These are phyloP conservation scores for Rhododendron williamsianum DNA, from an alignment of 148 eudicot genomes.

Conservation along the genomic window DNA sequence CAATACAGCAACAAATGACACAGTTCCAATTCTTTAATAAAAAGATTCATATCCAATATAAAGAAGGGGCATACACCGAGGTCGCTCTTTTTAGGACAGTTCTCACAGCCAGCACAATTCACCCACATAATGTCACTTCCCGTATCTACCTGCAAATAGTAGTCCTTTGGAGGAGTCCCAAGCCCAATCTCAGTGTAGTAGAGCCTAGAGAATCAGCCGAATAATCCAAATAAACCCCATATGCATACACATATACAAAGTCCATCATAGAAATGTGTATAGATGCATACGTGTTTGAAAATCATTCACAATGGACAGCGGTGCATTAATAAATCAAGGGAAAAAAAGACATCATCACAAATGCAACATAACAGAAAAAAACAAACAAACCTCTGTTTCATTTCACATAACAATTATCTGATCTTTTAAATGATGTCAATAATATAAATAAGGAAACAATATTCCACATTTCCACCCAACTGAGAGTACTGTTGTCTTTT, in stretches of 20 bases:
- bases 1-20: slow-evolving; percentile 14
- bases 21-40: background rate
- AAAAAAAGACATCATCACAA: background rate
- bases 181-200: slow-evolving; percentile 61
- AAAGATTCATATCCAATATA: background rate
- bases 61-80: slow-evolving; percentile 53
- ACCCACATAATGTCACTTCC: slow-evolving; percentile 93
- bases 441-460: background rate
- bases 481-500: background rate
- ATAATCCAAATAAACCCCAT: background rate
- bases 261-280: background rate
- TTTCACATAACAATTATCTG: background rate
- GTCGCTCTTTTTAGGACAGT: slow-evolving; percentile 60
- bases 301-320: background rate
- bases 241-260: background rate
- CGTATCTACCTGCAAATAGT: slow-evolving; percentile 81
- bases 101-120: slow-evolving; percentile 64
- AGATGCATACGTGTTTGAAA: background rate
- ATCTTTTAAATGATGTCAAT: background rate
- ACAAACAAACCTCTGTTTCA: background rate
- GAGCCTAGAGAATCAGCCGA: slow-evolving; percentile 42
- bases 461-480: background rate
- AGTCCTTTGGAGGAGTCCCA: slow-evolving; percentile 70
- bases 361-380: background rate
- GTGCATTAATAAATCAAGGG: background rate